Evolutionary conservation across 1,284 basidiomycete species (phyloP), one percentile per base, ranked within the genome.

Genomic region (Apiotrichum siamense): DNA sequence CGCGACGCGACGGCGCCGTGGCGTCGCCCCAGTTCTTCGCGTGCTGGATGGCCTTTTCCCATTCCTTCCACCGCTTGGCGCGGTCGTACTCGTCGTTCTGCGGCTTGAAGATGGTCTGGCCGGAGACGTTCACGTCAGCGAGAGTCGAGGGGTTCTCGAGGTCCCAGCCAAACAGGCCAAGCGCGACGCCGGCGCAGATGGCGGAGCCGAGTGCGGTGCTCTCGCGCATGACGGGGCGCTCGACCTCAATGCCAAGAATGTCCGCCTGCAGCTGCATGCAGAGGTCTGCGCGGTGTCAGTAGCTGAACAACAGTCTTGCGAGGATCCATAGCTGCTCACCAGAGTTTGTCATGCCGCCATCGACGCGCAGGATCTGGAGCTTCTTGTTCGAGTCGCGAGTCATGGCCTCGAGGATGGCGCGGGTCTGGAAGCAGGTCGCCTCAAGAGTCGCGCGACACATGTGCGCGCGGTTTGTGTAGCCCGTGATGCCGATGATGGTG

Each of bases 131-230:
- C 43, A 97, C 92, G 62, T 88, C 82, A 35, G 36, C 74, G n/a
- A 98, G 78, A 23, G 92, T 92, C 70, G 89, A 84, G 0, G 93
- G 92, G 48, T 83, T 81, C 55, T 76, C 79, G 50, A 97, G 74
- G 71, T 97, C 85, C 96, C 94, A 98, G n/a, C 92, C 94, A 64
- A 88, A 94, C 25, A 97, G 77, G 6, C 81, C 78, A 29, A 97
- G 80, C 1, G 94, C 92, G 36, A 87, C 82, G 15, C 88, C 96
- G 15, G 96, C 94, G n/a, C 97, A 81, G 36, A 98, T 77, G 18
- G 96, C 96, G 10, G 91, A 90, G n/a, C 94, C 94, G 35, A 98
- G 78, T 6, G 96, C 94, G 7, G 94, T 98, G 10, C 89, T 92
- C 72, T 98, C 94, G 70, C 93, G 79, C 94, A 98, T 98, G 66